Evolutionary conservation across 192 early-diverging fungal species (phyloP).

Genomic region (Cladochytrium replicatum): DNA sequence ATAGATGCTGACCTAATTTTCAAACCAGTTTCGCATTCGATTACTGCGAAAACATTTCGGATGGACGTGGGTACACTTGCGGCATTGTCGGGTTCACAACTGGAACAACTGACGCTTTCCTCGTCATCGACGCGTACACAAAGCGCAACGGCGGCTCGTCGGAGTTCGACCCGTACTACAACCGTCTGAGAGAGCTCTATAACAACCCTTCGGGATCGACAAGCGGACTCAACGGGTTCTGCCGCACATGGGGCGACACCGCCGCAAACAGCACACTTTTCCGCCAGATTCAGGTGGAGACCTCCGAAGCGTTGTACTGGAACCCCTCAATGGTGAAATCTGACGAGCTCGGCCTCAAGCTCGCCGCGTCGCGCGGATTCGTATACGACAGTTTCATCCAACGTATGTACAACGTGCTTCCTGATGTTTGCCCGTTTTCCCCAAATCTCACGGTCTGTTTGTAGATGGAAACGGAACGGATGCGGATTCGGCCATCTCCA

Average conservation of each 20-base stretch:
- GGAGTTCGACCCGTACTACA: conserved; percentile 26
- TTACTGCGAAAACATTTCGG: conserved; percentile 25
- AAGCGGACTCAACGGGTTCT: conserved; percentile 31
- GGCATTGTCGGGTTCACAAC: conserved; percentile 46
- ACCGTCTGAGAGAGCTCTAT: conserved; percentile 13
- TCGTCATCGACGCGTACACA: conserved; percentile 34
- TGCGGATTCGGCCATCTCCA: conserved; percentile 20
- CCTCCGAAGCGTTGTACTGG: conserved; percentile 29
- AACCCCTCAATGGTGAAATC: conserved; percentile 21
- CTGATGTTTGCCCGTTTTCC: too few species aligned
- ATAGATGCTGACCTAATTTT: too few species aligned
- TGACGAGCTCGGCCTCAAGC: conserved; percentile 20
- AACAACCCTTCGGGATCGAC: conserved; percentile 9
- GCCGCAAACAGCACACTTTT: conserved; percentile 28
- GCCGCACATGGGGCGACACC: conserved; percentile 29
- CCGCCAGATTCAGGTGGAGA: conserved; percentile 26
- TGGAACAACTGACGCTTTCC: conserved; percentile 37
- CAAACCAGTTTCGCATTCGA: conserved; percentile 26
- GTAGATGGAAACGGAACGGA: conserved; percentile 22
- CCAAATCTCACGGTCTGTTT: too few species aligned
- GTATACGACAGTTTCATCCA: conserved; percentile 41
- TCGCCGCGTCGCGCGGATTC: conserved; percentile 28
- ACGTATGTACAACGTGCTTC: too few species aligned
- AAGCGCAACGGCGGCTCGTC: conserved; percentile 19
- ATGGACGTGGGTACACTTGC: conserved; percentile 33